phyloP scores from a whole-genome alignment of 176 grass and related monocot genomes.

The Phyllostachys edulis region DNA sequence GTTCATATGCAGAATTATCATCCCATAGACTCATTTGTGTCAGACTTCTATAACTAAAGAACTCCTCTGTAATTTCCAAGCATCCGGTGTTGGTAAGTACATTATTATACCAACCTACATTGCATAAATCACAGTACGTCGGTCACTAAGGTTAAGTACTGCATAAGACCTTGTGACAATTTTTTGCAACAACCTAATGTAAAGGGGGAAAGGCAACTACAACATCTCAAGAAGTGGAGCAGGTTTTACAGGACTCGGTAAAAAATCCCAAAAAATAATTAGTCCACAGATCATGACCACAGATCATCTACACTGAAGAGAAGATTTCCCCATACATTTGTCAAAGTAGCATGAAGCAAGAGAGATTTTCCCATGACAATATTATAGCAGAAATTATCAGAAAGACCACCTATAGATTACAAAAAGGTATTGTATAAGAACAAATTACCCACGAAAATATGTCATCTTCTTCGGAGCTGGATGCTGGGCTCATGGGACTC shows the following conservation, averaged over 20 bases:
- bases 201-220: neutral
- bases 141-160: neutral
- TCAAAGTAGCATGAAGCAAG: constrained; percentile 2
- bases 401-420: constrained; percentile 1
- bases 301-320: constrained; percentile 12
- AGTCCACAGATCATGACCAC: neutral
- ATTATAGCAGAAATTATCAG: constrained; percentile 3
- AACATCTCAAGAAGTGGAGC: neutral
- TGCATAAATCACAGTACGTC: constrained; percentile 15
- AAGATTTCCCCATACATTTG: neutral
- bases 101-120: constrained; percentile 94
- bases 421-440: constrained; percentile 20
- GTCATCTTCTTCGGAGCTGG: constrained; percentile 66
- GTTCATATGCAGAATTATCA: constrained; percentile 86
- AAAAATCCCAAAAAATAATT: neutral
- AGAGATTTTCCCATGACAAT: neutral
- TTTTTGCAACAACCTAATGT: neutral
- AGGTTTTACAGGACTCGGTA: neutral
- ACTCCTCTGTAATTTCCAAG: constrained; percentile 87
- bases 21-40: constrained; percentile 65
- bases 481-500: constrained; percentile 79
- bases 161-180: neutral
- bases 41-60: constrained; percentile 74
- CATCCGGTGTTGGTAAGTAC: constrained; percentile 84
- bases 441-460: constrained; percentile 91